phyloP scores from a whole-genome alignment of 441 rosid species.

The Erodium texanum region DNA sequence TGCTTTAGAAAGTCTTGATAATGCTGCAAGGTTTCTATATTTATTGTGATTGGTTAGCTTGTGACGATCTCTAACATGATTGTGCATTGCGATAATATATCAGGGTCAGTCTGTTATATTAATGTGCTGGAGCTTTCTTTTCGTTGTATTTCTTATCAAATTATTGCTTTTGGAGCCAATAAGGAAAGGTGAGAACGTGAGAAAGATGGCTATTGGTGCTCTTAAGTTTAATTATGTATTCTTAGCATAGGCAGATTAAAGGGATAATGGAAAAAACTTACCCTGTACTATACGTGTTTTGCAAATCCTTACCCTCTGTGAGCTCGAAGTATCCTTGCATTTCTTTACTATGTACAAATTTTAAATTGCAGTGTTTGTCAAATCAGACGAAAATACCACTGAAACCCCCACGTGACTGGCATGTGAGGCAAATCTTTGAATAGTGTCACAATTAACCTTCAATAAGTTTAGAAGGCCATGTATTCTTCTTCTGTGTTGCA shows the following conservation, averaged over 20 bases:
- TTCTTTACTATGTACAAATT: too few species aligned
- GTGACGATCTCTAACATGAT: slow-evolving; percentile 11
- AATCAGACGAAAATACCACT: too few species aligned
- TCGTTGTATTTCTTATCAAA: slow-evolving; percentile 39
- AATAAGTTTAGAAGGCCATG: too few species aligned
- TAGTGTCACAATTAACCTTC: too few species aligned
- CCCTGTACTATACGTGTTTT: background rate
- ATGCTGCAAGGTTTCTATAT: background rate
- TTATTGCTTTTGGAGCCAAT: slow-evolving; percentile 40
- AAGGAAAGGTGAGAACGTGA: slow-evolving; percentile 50
- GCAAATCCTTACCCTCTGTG: too few species aligned
- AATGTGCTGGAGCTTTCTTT: slow-evolving; percentile 42
- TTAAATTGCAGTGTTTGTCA: too few species aligned
- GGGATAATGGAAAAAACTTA: too few species aligned
- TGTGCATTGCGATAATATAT: slow-evolving; percentile 12
- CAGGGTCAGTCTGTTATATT: slow-evolving; percentile 43
- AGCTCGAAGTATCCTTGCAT: too few species aligned
- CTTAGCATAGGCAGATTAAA: too few species aligned
- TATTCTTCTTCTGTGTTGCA: too few species aligned
- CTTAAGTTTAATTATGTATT: background rate
- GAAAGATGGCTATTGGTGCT: background rate
- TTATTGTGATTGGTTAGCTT: background rate
- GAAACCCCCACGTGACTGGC: too few species aligned
- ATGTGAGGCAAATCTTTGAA: too few species aligned
- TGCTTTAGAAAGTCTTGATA: background rate